A percentile compares a stretch with the other conserved stretches of the same genome.
These are phyloP conservation scores for Syncephalastrum sp. DNA, from an alignment of 371 early-diverging fungal genomes.

Conservation along the genomic window DNA sequence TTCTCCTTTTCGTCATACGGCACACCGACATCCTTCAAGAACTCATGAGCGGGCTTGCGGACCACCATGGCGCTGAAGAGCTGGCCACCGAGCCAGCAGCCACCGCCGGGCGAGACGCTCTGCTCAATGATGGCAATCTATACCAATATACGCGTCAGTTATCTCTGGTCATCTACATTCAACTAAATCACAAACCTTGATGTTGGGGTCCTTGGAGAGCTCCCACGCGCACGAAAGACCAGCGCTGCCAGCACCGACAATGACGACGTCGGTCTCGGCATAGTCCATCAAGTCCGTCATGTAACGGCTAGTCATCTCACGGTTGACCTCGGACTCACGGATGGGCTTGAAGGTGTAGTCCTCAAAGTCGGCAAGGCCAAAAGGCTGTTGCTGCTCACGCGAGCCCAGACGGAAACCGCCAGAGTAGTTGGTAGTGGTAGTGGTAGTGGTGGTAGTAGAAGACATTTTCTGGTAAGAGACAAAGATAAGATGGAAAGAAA, in stretches of 20 bases:
- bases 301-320: conserved; percentile 74
- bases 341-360: conserved; percentile 57
- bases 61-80: conserved; percentile 69
- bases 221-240: conserved; percentile 69
- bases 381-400: conserved; percentile 21
- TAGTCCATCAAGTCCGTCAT: conserved; percentile 63
- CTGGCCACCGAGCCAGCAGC: conserved; percentile 81
- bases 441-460: conserved; percentile 22
- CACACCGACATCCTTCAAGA: conserved; percentile 66
- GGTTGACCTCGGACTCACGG: conserved; percentile 67
- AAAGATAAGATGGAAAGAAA: conserved; percentile 1
- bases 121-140: conserved; percentile 70
- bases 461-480: conserved; percentile 15
- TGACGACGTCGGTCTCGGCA: conserved; percentile 72
- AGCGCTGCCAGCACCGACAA: conserved; percentile 69
- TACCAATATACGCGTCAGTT: conserved; percentile 11
- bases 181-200: conserved; percentile 8
- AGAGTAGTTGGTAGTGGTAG: conserved; percentile 9
- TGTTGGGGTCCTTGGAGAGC: conserved; percentile 63
- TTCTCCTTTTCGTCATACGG: conserved; percentile 74
- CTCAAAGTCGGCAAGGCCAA: conserved; percentile 27
- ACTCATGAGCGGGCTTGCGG: conserved; percentile 70
- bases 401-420: conserved; percentile 37
- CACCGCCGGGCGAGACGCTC: conserved; percentile 69
- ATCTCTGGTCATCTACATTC: no score